These are phyloP conservation scores for Lipomyces anomalus DNA, from an alignment of 805 yeast species.

Conservation along the genomic window DNA sequence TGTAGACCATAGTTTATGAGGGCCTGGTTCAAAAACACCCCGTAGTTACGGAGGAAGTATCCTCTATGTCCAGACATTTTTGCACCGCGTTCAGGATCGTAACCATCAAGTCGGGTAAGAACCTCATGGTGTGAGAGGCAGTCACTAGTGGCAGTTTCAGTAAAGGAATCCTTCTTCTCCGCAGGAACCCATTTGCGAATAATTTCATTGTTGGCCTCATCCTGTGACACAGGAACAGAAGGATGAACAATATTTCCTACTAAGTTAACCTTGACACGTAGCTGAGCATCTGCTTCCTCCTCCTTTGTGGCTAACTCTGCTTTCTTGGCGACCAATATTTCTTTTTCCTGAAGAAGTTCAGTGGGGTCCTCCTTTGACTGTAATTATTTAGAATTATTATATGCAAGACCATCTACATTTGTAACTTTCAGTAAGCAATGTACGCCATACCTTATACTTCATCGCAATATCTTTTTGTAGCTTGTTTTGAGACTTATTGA, in stretches of 20 bases:
- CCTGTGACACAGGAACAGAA: slow-evolving; percentile 76
- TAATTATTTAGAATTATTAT: neutral
- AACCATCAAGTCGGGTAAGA: slow-evolving; percentile 88
- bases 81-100: slow-evolving; percentile 98
- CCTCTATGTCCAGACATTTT: slow-evolving; percentile 98
- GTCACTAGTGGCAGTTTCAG: slow-evolving; percentile 70
- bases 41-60: slow-evolving; percentile 87
- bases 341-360: slow-evolving; percentile 77
- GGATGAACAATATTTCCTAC: slow-evolving; percentile 95
- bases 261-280: slow-evolving; percentile 75
- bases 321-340: slow-evolving; percentile 64
- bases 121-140: slow-evolving; percentile 91
- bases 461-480: slow-evolving; percentile 89
- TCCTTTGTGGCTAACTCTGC: slow-evolving; percentile 60
- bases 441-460: slow-evolving; percentile 59
- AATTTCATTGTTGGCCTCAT: slow-evolving; percentile 87
- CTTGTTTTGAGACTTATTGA: slow-evolving; percentile 82
- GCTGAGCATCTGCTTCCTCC: slow-evolving; percentile 68
- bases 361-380: slow-evolving; percentile 88
- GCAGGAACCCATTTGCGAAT: slow-evolving; percentile 86
- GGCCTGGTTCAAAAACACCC: slow-evolving; percentile 97
- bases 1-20: slow-evolving; percentile 91
- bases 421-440: neutral
- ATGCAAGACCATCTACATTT: neutral
- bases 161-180: slow-evolving; percentile 46